Percentiles rank a stretch among this genome's conserved stretches.
phyloP scores from a whole-genome alignment of 2,329 filamentous ascomycete genomes.

The Dothideomycetes sp. region DNA sequence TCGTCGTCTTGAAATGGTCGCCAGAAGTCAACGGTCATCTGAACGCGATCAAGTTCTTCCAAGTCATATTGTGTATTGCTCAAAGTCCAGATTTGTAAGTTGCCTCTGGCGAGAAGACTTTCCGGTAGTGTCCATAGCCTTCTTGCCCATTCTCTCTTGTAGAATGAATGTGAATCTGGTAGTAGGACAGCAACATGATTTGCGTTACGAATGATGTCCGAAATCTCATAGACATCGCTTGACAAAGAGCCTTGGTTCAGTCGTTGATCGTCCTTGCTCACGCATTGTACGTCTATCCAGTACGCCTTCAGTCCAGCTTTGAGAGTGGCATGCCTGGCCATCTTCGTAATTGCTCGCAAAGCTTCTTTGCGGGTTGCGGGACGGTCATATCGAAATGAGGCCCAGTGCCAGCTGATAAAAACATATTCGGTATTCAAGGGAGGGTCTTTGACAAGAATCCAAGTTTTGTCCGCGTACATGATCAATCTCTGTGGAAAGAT shows the following conservation, averaged over 20 bases:
- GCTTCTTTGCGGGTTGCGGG: not conserved
- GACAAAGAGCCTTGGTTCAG: not conserved
- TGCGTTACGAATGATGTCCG: not conserved
- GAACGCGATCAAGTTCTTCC: not conserved
- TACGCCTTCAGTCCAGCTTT: slow-evolving; percentile 3
- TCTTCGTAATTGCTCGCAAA: not conserved
- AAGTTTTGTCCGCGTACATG: not conserved
- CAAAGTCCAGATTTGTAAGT: not conserved
- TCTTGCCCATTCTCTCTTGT: not conserved
- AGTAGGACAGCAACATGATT: not conserved
- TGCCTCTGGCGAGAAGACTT: not conserved
- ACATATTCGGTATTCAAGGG: not conserved
- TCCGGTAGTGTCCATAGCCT: slow-evolving; percentile 1
- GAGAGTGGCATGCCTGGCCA: not conserved
- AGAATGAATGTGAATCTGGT: not conserved
- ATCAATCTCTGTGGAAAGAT: not conserved
- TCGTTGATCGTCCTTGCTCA: not conserved
- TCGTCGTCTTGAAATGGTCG: not conserved
- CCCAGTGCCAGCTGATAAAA: slow-evolving; percentile 8
- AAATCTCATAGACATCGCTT: not conserved
- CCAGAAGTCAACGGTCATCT: not conserved
- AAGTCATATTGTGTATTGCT: not conserved
- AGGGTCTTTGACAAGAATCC: not conserved
- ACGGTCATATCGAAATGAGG: not conserved
- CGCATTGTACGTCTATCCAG: slow-evolving; percentile 2